Conservation (phyloP, 441 rosid species). For the Mallotus repandus region DNA sequence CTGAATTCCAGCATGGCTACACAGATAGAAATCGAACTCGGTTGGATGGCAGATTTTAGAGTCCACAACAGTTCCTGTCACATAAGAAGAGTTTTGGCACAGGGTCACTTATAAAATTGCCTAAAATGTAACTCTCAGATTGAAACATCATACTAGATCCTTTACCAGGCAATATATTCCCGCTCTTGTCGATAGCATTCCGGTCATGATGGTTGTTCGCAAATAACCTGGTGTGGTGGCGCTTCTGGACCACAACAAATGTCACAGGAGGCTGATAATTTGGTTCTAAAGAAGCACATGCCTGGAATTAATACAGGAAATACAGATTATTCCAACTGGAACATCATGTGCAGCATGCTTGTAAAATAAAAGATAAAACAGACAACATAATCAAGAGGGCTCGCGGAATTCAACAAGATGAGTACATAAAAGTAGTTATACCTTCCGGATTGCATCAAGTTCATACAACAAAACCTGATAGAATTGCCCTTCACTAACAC, state of each 20-base stretch:
- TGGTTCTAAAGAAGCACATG: constrained; percentile 84
- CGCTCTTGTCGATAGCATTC: constrained; percentile 74
- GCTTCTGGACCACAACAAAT: constrained; percentile 98
- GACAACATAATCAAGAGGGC: neutral
- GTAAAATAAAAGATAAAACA: neutral
- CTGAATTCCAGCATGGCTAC: constrained; percentile 99
- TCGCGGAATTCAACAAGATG: neutral
- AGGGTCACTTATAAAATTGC: neutral
- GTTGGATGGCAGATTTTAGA: constrained; percentile 96
- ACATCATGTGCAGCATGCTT: neutral
- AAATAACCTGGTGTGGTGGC: constrained; percentile 95
- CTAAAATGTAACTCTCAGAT: neutral
- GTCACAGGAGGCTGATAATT: constrained; percentile 97
- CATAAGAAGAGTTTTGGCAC: neutral
- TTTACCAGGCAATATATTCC: constrained; percentile 87
- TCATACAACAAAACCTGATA: constrained; percentile 85
- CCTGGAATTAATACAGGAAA: constrained; percentile 40
- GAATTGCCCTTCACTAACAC: constrained; percentile 94
- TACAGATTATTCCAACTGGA: too few species aligned
- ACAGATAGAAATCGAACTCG: constrained; percentile 91
- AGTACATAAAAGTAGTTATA: constrained; percentile 17
- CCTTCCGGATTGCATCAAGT: constrained; percentile 95
- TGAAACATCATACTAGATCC: neutral
- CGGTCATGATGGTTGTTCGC: constrained; percentile 76
- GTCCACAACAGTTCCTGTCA: constrained; percentile 89